phyloP scores from a whole-genome alignment of 768 basidiomycete genomes.

The Butyriboletus loyo region DNA sequence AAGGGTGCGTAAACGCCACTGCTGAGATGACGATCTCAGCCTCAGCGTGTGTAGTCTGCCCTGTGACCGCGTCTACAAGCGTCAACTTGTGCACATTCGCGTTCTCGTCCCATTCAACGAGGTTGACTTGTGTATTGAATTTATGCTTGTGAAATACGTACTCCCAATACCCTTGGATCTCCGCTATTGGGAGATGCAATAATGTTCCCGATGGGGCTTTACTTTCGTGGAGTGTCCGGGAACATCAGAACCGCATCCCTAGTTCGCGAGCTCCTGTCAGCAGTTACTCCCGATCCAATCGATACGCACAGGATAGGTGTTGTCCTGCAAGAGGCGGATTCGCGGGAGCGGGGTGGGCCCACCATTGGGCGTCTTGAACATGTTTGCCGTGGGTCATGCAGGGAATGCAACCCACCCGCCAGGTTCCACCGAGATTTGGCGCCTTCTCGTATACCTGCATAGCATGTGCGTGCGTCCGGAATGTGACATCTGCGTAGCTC shows the following conservation, averaged over 20 bases:
- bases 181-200: slow-evolving; percentile 3
- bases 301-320: slow-evolving; percentile 2
- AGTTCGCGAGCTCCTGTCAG: not conserved
- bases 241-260: slow-evolving; percentile 3
- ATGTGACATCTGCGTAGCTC: not conserved
- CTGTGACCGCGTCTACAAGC: slow-evolving; percentile 32
- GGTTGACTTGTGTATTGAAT: slow-evolving; percentile 31
- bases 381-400: not conserved
- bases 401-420: not conserved
- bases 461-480: slow-evolving; percentile 20
- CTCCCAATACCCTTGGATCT: slow-evolving; percentile 34
- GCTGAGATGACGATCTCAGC: slow-evolving; percentile 1
- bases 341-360: not conserved
- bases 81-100: slow-evolving; percentile 41
- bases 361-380: not conserved
- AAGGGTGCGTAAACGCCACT: slow-evolving; percentile 3
- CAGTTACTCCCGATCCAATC: not conserved
- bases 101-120: slow-evolving; percentile 46
- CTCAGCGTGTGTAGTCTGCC: slow-evolving; percentile 24
- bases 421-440: not conserved
- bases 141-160: slow-evolving; percentile 43
- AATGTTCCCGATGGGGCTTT: not conserved
- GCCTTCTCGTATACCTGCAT: slow-evolving; percentile 1
- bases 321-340: not conserved
- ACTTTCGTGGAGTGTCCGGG: not conserved